A percentile compares a stretch with the other conserved stretches of the same genome.
These are phyloP conservation scores for Apiospora sp. DNA, from an alignment of 2,329 filamentous ascomycete genomes.

Conservation along the genomic window DNA sequence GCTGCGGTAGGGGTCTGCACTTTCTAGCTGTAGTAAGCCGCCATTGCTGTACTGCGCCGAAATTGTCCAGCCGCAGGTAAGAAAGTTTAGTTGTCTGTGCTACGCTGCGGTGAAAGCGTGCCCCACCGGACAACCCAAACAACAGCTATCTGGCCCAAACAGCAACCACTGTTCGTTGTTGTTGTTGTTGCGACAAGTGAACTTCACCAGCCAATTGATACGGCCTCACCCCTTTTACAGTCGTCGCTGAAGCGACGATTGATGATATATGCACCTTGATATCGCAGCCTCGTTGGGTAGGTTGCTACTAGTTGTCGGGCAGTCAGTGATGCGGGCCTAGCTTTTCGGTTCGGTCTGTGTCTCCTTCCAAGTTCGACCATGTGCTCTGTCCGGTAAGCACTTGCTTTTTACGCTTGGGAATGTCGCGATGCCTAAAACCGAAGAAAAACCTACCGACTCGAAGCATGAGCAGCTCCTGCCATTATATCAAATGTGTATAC, in stretches of 20 bases:
- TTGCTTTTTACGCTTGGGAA: neutral
- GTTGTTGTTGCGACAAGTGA: neutral
- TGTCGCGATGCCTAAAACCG: neutral
- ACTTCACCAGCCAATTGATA: neutral
- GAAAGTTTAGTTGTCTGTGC: neutral
- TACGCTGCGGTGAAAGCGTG: neutral
- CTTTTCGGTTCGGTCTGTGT: neutral
- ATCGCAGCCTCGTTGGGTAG: neutral
- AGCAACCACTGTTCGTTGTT: neutral
- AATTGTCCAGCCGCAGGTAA: neutral
- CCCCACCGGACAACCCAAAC: neutral
- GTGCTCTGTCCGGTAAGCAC: neutral
- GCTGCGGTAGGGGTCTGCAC: constrained; percentile 1
- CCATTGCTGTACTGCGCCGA: neutral
- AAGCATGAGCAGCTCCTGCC: neutral
- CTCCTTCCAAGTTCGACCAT: neutral
- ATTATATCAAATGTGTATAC: neutral
- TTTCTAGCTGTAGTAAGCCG: neutral
- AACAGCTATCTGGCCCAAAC: neutral
- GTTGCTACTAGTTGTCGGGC: neutral
- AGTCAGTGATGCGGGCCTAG: neutral
- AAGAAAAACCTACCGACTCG: neutral
- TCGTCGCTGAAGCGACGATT: neutral
- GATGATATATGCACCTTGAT: neutral
- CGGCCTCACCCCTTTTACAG: too few relatives aligned